Evolutionary conservation across 257 asterid genomes (phyloP).

Genomic region (Gentiana macrophylla): DNA sequence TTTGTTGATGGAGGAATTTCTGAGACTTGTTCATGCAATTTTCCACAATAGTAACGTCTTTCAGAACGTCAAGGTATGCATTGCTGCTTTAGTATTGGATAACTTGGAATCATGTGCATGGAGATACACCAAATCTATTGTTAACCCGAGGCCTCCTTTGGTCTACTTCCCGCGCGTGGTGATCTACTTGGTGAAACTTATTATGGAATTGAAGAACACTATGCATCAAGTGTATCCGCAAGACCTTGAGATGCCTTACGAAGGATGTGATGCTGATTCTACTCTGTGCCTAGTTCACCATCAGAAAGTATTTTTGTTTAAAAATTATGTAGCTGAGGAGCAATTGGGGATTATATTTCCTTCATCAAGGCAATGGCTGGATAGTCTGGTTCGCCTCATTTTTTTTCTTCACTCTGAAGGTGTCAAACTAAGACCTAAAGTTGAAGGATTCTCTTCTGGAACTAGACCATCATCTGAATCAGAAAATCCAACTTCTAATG

Average conservation of each 20-base stretch:
- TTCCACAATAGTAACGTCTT: conserved; percentile 42
- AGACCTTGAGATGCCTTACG: conserved; percentile 25
- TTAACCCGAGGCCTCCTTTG: conserved; percentile 53
- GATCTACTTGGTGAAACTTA: conserved; percentile 51
- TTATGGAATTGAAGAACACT: conserved; percentile 52
- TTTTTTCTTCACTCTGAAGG: conserved; percentile 78
- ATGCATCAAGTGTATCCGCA: conserved; percentile 30
- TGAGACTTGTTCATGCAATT: conserved; percentile 52
- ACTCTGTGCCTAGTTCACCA: conserved; percentile 41
- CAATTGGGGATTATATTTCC: conserved; percentile 56
- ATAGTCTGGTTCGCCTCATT: conserved; percentile 58
- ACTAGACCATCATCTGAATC: conserved; percentile 67
- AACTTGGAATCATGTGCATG: conserved; percentile 49
- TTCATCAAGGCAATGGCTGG: conserved; percentile 68
- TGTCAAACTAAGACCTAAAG: conserved; percentile 54
- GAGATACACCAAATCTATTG: conserved; percentile 40
- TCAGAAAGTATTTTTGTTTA: conserved; percentile 35
- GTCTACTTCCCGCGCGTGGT: conserved; percentile 78
- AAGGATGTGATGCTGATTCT: conserved; percentile 18
- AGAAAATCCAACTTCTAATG: conserved; percentile 67
- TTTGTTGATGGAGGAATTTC: conserved; percentile 66
- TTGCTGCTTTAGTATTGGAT: conserved; percentile 55
- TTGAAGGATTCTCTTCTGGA: conserved; percentile 62
- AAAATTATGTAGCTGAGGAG: conserved; percentile 54
- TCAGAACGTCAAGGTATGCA: conserved; percentile 62